Evolutionary conservation across 192 early-diverging fungal species (phyloP).

Genomic region (Umbelopsis sp.): DNA sequence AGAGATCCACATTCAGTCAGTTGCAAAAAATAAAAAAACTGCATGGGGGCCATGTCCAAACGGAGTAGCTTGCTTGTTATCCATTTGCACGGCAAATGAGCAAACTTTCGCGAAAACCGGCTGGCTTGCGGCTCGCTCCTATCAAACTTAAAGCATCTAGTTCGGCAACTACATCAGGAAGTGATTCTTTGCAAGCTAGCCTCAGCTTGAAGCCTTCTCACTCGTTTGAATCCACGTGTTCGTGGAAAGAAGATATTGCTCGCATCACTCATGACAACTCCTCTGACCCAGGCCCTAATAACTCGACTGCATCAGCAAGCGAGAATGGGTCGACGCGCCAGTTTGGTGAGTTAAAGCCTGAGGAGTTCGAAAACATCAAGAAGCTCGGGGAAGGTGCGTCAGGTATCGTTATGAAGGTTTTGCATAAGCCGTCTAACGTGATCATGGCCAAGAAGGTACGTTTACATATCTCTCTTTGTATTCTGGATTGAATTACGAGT

Average conservation of each 20-base stretch:
- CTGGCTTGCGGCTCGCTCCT: conserved; percentile 10
- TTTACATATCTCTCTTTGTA: conserved; percentile 23
- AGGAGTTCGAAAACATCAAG: conserved; percentile 74
- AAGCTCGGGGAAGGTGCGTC: conserved; percentile 93
- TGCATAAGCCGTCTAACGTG: conserved; percentile 66
- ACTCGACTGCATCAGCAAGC: neutral
- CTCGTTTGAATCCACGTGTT: conserved; percentile 11
- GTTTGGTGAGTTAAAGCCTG: conserved; percentile 42
- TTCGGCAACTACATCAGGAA: conserved; percentile 17
- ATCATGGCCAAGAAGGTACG: conserved; percentile 94
- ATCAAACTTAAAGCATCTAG: conserved; percentile 6
- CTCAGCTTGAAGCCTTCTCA: conserved; percentile 5
- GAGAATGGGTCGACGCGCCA: neutral
- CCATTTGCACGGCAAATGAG: conserved; percentile 3
- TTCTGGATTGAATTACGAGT: neutral
- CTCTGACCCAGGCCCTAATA: neutral
- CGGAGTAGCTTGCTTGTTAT: conserved; percentile 4
- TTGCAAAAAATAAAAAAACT: too few relatives aligned
- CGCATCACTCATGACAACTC: conserved; percentile 15
- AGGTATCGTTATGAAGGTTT: conserved; percentile 88
- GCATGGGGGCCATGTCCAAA: conserved; percentile 1
- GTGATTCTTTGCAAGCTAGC: neutral
- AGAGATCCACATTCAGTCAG: too few relatives aligned
- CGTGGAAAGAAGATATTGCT: conserved; percentile 36
- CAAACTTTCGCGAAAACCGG: conserved; percentile 15